Evolutionary conservation across 805 yeast species (phyloP), one percentile per base, ranked within the genome.

Genomic region (Hanseniaspora pseudoguilliermondii): DNA sequence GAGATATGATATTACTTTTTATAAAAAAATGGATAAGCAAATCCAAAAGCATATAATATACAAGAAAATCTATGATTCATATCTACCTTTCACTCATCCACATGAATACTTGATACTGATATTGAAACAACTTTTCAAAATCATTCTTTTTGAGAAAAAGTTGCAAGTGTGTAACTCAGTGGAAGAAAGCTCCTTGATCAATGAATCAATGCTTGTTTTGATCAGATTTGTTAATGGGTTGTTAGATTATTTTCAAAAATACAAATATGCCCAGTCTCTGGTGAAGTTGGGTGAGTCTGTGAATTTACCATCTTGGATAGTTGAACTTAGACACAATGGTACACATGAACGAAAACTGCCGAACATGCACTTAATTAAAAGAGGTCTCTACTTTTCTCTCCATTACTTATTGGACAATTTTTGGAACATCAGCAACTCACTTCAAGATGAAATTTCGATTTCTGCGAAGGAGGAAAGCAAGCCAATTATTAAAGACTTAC

Each of bases 201-300:
- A 52, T 27, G 46, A 52, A 27, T 20, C 85, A 64, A 71, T 89
- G 0, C 82, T 85, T 86, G 79, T 88, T 0, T 63, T 90, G 13
- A 82, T 88, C 29, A 73, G 95, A 57, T 88, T 91, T 69, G 97
- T 93, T 27, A 93, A 93, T 67, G 97, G 97, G 2, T 67, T 88
- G 3, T 68, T 93, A 39, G 98, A 93, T 66, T 93, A 95, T 0
- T 77, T 77, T 49, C 98, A 93, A 67, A 86, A 82, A 62, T 79
- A 89, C 0, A 78, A 75, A 46, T 83, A 71, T 64, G 96, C 96
- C 0, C 77, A 84, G 16, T 90, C 97, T 6, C 70, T 93, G 61
- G 84, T 84, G 59, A 74, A 75, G 6, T 69, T 93, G 25, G 97
- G 97, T 0, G 76, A 72, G 54, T 75, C 76, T 46, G 68, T 86